Evolutionary conservation across 148 eudicot genomes (phyloP), one percentile per base, ranked within the genome.

Genomic region (Chenopodium quinoa): DNA sequence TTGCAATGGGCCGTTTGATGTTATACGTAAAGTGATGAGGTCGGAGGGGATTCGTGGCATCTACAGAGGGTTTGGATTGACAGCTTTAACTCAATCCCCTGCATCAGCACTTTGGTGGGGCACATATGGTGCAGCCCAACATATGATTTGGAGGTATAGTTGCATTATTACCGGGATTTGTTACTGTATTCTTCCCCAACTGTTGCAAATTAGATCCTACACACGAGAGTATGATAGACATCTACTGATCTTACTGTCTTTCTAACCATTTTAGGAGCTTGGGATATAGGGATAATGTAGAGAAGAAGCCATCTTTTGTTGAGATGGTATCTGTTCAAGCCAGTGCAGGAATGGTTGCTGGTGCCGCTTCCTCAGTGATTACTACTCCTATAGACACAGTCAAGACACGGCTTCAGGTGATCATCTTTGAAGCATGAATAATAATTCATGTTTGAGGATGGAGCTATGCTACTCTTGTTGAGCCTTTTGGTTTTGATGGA

Each of bases 91-190:
- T 25, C 91, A 88, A 54, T 85, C 97, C 81, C 97, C 94, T 76
- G 94, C 97, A 34, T 90, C 92, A 29, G 97, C 97, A 19, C 90
- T 93, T 83, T 93, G 97, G 97, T 93, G 97, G 97, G 97, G 91
- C 56, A 82, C 92, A 50, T 93, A 93, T 80, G 97, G 92, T 79
- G 77, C 92, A 66, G 91, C 92, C 75, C 97, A 93, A 66, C 93
- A 90, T 73, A 75, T 90, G 32, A 84, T 93, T 44, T 93, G 97
- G 97, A 91, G 94, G 97, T 92, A 86, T 25, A 58, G 44, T 65
- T 29, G 19, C 54, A 62, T 40, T 46, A 1, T n/a, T 63, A 5
- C 10, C 6, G 0, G 9, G 46, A 2, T 56, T 29, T 29, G n/a
- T 75, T 16, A 23, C 34, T 4, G 1, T 14, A 54, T 75, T 12